Evolutionary conservation across 345 rosid species (phyloP), one percentile per base, ranked within the genome.

Genomic region (Salix arbutifolia): DNA sequence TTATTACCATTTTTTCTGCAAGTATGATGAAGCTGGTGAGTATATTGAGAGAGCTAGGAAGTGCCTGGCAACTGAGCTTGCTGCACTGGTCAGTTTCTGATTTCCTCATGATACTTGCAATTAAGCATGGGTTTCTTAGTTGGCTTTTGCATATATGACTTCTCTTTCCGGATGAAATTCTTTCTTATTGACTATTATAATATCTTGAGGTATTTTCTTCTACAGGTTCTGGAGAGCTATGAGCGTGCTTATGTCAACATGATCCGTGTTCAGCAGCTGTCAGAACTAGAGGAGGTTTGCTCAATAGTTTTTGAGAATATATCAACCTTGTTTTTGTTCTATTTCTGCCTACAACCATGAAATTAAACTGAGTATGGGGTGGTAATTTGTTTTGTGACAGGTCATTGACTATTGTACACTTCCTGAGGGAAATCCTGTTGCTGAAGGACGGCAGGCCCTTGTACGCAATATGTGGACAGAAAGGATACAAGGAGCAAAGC

Each of bases 391-490:
- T 67, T 80, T 58, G 56, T 68, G 35, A 71, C 78, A 96, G 99
- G 98, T 96, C 71, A 93, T 96, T 77, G 99, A 96, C 78, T 93
- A 96, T 79, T 91, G 87, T 80, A 96, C 97, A 65, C 93, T 96
- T 72, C 99, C 98, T 28, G 79, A 72, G 77, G 94, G 78, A 81
- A 90, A 90, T 83, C 73, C 89, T 48, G 94, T 91, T 67, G 89
- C 97, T 65, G 98, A 93, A 78, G 96, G 89, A 72, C 90, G 98
- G 77, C 90, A 90, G 65, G 90, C 93, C 64, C 90, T 96, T 78
- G 89, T 96, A 74, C 94, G 97, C 74, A 91, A 92, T 84, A 96
- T 96, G 99, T 96, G 99, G 99, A 91, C 97, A 72, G 94, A 96
- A 75, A 85, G 99, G 74, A 96, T 96, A 80, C 94, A 91, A 83